Percentiles rank a stretch among this genome's conserved stretches.
Conservation (phyloP, 2,329 filamentous ascomycete species). For the Pseudocercospora crystallina region DNA sequence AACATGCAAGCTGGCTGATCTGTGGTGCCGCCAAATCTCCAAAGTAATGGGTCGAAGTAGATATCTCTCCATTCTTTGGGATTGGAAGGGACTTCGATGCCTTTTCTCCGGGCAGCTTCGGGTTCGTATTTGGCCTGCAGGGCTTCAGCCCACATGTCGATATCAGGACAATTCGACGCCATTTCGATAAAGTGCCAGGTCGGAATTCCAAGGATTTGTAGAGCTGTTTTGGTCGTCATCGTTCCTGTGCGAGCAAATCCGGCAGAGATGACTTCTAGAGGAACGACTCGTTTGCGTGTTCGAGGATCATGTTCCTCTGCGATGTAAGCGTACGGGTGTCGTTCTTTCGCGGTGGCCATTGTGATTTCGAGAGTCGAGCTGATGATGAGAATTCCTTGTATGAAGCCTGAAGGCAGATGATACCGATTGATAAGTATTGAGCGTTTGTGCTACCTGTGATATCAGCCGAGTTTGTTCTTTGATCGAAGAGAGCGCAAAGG, state of each 20-base stretch:
- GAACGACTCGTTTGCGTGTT: conserved; percentile 1
- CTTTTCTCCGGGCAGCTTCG: conserved; percentile 50
- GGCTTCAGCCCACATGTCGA: conserved; percentile 67
- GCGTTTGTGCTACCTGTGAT: no score
- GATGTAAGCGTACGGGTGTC: no score
- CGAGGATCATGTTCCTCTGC: no score
- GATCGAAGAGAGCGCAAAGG: no score
- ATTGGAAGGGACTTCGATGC: conserved; percentile 6
- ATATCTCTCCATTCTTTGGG: conserved; percentile 18
- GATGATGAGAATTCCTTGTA: no score
- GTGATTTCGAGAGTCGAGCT: no score
- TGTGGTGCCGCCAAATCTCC: conserved; percentile 51
- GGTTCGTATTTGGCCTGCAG: conserved; percentile 52
- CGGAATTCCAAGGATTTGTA: conserved; percentile 22
- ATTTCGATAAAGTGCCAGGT: conserved; percentile 26
- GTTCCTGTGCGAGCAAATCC: conserved; percentile 27
- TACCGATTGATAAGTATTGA: no score
- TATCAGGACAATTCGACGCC: conserved; percentile 57
- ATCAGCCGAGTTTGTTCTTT: no score
- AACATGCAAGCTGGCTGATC: conserved; percentile 20
- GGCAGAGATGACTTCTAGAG: conserved; percentile 25
- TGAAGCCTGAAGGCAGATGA: no score
- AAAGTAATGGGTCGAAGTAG: conserved; percentile 58
- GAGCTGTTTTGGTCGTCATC: conserved; percentile 22
- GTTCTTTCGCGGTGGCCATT: no score